Evolutionary conservation across 2,329 filamentous ascomycete genomes (phyloP).

Genomic region (Dactylellina parvicollis): DNA sequence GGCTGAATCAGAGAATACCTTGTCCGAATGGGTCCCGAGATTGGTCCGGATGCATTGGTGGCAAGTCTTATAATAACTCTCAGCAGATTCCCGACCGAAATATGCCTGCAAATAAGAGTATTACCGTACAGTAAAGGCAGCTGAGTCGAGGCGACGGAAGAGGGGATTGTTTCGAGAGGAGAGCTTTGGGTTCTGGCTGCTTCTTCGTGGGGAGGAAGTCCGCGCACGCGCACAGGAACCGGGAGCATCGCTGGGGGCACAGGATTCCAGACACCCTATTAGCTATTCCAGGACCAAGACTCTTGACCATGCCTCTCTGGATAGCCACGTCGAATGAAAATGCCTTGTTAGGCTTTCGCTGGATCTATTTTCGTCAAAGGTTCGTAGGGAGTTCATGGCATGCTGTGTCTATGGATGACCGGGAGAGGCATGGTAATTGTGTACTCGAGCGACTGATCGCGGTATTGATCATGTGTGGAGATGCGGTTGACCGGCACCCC

Average conservation of each 20-base stretch:
- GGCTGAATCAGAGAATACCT: background rate
- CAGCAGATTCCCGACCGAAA: too few species aligned
- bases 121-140: too few species aligned
- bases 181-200: too few species aligned
- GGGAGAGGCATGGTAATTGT: slow-evolving; percentile 43
- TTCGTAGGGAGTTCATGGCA: slow-evolving; percentile 31
- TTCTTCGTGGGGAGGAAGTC: too few species aligned
- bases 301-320: background rate
- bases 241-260: too few species aligned
- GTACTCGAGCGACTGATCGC: slow-evolving; percentile 32
- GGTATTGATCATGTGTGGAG: slow-evolving; percentile 37
- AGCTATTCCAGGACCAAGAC: background rate
- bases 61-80: too few species aligned
- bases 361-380: background rate
- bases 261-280: background rate
- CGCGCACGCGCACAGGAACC: too few species aligned
- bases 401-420: slow-evolving; percentile 41
- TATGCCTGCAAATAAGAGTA: too few species aligned
- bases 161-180: too few species aligned
- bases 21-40: too few species aligned
- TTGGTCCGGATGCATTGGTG: too few species aligned
- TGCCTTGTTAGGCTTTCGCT: slow-evolving; percentile 24
- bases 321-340: background rate
- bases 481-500: slow-evolving; percentile 40
- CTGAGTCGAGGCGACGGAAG: too few species aligned